Conservation (phyloP, 2,329 filamentous ascomycete species). For the Thielaviopsis cerberus region DNA sequence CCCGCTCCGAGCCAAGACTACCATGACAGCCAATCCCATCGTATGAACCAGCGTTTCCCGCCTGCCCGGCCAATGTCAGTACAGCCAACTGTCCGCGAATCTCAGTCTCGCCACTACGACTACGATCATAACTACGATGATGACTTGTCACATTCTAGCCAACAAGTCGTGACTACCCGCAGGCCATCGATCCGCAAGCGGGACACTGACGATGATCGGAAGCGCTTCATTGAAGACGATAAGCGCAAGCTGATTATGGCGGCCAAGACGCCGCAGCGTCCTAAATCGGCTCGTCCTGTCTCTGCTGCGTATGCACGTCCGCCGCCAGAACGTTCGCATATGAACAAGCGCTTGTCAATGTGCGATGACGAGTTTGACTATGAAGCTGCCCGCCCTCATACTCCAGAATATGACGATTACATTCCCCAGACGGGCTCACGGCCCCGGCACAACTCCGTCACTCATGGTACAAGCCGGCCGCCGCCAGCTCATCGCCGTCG, state of each 20-base stretch:
- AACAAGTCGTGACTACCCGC: not conserved
- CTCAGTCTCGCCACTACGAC: conserved; percentile 8
- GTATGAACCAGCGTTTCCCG: conserved; percentile 2
- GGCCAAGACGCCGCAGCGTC: not conserved
- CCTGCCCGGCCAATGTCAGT: conserved; percentile 8
- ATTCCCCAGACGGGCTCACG: conserved; percentile 1
- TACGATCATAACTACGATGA: conserved; percentile 1
- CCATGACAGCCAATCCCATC: conserved; percentile 4
- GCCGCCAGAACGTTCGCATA: conserved; percentile 6
- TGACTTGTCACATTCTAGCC: not conserved
- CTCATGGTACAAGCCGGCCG: not conserved
- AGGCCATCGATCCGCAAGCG: conserved; percentile 6
- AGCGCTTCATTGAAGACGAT: conserved; percentile 7
- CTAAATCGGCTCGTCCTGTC: conserved; percentile 9
- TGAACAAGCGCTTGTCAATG: conserved; percentile 1
- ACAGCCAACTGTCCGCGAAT: conserved; percentile 5
- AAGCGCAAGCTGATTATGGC: conserved; percentile 10
- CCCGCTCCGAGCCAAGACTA: conserved; percentile 1
- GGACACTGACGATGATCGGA: conserved; percentile 7
- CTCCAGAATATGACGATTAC: conserved; percentile 7
- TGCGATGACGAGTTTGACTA: conserved; percentile 4
- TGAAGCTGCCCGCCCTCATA: not conserved
- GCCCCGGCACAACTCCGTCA: conserved; percentile 5
- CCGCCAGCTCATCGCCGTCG: not conserved
- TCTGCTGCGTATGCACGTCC: conserved; percentile 6